Base-by-base conservation (phyloP, 768 basidiomycete genomes). In the Suillus subalutaceus region DNA sequence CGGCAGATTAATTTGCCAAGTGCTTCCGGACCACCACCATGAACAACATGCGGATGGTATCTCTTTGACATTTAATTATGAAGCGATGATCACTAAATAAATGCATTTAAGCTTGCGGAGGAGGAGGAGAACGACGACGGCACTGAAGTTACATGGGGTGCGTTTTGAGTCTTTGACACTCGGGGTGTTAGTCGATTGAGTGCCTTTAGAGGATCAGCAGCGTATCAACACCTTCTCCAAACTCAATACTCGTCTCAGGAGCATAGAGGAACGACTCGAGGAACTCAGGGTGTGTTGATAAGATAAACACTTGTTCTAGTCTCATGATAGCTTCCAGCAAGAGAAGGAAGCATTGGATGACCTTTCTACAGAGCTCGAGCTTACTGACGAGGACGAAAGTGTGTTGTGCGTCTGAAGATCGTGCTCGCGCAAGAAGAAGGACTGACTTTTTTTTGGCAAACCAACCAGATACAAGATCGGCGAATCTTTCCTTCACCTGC, bases 281-380 rank as follows among this genome's bases (percentile, higher is more conserved):
- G 79, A 79, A 32, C 84, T 95, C 71, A 92, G 92, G 85, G 96
- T 94, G 41, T 20, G 79, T 72, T 13, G 16, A 12, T 32, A 59
- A 40, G 48, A 30, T 62, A 50, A 37, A 13, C 44, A 46, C 56
- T 41, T 43, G 41, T 38, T 35, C 63, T 16, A 43, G 13, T 30
- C 35, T 35, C 37, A 50, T 40, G 18, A 6, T 63, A 23, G 8
- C 3, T n/a, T 63, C 16, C 73, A 98, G 95, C 89, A 92, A 85
- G 95, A 97, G 79, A 96, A 96, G 79, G 96, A 97, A 71, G 91
- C 94, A 3, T 86, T 97, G 16, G 94, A 97, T 66, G 96, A 98
- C 75, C 85, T 97, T 38, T 79, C 88, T 2, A 91, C 86, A 55
- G 96, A 97, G 72, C 85, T 98, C 30, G 95, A 97, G 73, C 86